Percentiles rank a stretch among this genome's conserved stretches.
Evolutionary conservation across 2,329 filamentous ascomycete genomes (phyloP).

Genomic region (Claviceps sp.): DNA sequence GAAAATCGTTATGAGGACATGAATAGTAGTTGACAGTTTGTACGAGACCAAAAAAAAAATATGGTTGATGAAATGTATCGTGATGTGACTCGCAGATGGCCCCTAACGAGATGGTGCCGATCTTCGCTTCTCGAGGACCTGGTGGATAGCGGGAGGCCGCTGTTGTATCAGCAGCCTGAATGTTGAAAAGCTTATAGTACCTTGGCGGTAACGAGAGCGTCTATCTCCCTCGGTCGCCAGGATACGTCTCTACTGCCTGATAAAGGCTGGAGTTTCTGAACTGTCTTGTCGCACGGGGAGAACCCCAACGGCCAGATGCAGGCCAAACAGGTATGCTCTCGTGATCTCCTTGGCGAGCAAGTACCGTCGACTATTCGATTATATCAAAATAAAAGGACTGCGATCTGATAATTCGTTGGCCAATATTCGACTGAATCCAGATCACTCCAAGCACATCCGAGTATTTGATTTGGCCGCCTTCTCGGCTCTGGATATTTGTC

Average conservation of each 20-base stretch:
- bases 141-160: neutral
- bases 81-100: neutral
- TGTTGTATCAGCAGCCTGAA: neutral
- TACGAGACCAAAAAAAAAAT: slow-evolving; percentile 15
- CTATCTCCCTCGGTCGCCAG: neutral
- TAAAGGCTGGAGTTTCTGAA: neutral
- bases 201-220: neutral
- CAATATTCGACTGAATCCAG: neutral
- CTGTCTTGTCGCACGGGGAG: slow-evolving; percentile 9
- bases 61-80: slow-evolving; percentile 9
- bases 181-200: neutral
- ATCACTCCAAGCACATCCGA: neutral
- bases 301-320: slow-evolving; percentile 15
- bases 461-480: neutral
- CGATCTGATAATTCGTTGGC: neutral
- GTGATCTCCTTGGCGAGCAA: slow-evolving; percentile 1
- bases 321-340: slow-evolving; percentile 3
- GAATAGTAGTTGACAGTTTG: slow-evolving; percentile 18
- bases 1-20: slow-evolving; percentile 32
- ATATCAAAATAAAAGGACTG: neutral
- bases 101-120: neutral
- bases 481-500: neutral
- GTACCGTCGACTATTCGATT: neutral
- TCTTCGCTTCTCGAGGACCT: neutral
- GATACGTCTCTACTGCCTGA: neutral